Evolutionary conservation across 495 filamentous ascomycete genomes (phyloP), one percentile per base, ranked within the genome.

Genomic region (Hapsidospora chrysogenum): DNA sequence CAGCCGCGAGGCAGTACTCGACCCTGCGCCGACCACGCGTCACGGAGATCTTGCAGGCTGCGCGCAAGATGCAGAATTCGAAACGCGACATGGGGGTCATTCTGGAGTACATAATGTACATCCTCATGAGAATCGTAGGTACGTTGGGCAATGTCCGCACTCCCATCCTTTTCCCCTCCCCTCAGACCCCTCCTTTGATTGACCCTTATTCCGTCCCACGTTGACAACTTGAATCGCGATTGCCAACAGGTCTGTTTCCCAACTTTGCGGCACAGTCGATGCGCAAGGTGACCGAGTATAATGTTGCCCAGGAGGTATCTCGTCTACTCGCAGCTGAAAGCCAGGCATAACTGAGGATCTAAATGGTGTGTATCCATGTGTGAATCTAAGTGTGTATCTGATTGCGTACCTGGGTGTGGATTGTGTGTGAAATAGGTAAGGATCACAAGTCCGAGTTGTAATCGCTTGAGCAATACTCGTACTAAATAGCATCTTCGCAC

Each of bases 21-120:
- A 21, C 20, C 1, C 31, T 33, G 13, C 31, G 31, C 5, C 20
- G 16, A 21, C 31, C 31, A 20, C 31, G 18, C 31, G 31, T 33
- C 18, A 33, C 31, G 18, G 31, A 33, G 11, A 33, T 33, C 15
- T 14, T 33, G 9, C 18, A 33, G 15, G 23, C 2, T 13, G 18
- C 31, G 9, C 8, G 23, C 3, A 33, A 10, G 18, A 33, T 33
- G 8, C 31, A 33, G 18, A 33, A 22, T 4, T 6, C 18, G 2
- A 33, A 33, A 17, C 31, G 31, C 31, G 31, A 33, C 18, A 33
- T 33, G 31, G 31, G 31, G 1, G 15, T 22, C 31, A 21, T 33
- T 10, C 31, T n/a, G 9, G 31, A 33, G 10, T 33, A 21, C 23
- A 21, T 21, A 20, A 33, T 33, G 31, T 33, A 33, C 18, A 21